Conservation (phyloP, 352 stramenopile species). For the Poterioochromonas sp. region DNA sequence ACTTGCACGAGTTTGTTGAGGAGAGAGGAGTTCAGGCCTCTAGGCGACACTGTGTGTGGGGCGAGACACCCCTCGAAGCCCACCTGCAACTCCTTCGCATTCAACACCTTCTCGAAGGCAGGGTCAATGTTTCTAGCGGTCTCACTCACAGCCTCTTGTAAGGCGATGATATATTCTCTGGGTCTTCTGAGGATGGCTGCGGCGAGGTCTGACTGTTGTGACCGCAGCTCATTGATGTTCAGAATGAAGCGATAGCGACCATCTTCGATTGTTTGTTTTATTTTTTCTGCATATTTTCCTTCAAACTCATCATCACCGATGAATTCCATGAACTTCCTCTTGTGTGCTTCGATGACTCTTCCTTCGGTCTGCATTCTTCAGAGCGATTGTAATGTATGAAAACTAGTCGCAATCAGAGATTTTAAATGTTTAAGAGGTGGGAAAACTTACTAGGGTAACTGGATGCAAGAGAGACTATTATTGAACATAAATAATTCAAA, state of each 20-base stretch:
- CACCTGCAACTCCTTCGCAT: conserved; percentile 71
- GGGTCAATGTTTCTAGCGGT: conserved; percentile 25
- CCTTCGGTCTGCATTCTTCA: background rate
- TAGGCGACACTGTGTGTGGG: conserved; percentile 79
- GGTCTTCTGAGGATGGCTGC: conserved; percentile 48
- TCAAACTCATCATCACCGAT: conserved; percentile 30
- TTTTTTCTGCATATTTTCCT: conserved; percentile 33
- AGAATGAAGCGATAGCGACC: conserved; percentile 52
- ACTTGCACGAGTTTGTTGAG: conserved; percentile 92
- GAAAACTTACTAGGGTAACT: too few relatives aligned
- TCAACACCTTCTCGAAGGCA: conserved; percentile 45
- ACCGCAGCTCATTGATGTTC: conserved; percentile 53
- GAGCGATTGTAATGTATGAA: too few relatives aligned
- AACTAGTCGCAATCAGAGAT: too few relatives aligned
- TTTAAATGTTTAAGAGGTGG: too few relatives aligned
- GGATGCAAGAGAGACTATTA: too few relatives aligned
- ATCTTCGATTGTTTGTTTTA: conserved; percentile 26
- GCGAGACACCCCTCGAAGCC: conserved; percentile 85
- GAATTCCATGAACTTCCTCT: conserved; percentile 39
- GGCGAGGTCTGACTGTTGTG: conserved; percentile 12
- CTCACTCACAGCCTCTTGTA: conserved; percentile 40
- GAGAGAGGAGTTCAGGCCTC: conserved; percentile 72
- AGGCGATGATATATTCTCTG: conserved; percentile 50
- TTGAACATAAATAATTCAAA: too few relatives aligned
- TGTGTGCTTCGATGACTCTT: conserved; percentile 25